Evolutionary conservation across 2,329 filamentous ascomycete species (phyloP), one percentile per base, ranked within the genome.

Genomic region (Huntiella omanensis): DNA sequence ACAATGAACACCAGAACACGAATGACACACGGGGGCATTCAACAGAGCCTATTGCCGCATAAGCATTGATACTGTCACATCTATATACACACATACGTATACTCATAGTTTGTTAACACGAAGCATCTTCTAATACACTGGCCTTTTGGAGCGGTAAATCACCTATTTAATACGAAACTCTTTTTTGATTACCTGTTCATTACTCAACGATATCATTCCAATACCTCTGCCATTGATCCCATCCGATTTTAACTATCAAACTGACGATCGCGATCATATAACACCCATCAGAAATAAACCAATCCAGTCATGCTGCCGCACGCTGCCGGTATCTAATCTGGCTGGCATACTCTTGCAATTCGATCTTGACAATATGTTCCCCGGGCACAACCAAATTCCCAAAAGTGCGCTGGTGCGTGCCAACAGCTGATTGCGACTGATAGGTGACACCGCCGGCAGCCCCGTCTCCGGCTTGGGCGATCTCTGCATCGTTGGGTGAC

Each of bases 381-480:
- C 88, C 87, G 0, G 91, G 91, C 3, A 98, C 75, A 17, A 95
- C 87, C 2, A 98, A 77, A 19, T 96, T 64, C 0, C 91, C 91
- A 16, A 98, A 73, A 57, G 85, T 93, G 46, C 91, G 44, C 11
- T 50, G 48, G 10, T 47, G 44, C 36, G 33, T 55, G 53, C 40
- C 53, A 16, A n/a, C 28, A n/a, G 40, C 15, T 8, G 7, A 8
- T 32, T 22, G 12, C 53, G 28, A 17, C 28, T 11, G 16, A 28
- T n/a, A 39, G 28, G 40, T 38, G n/a, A 17, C 16, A 16, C n/a
- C 33, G 22, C 11, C n/a, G 17, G 43, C 22, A 22, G 11, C 10
- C n/a, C 33, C 17, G 12, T 22, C 28, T 13, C 58, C 57, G 12
- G 62, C 59, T 46, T 64, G 63, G 7, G 62, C 59, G 3, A 63